Conservation (phyloP, 192 early-diverging fungal species). For the Podochytrium sp. region DNA sequence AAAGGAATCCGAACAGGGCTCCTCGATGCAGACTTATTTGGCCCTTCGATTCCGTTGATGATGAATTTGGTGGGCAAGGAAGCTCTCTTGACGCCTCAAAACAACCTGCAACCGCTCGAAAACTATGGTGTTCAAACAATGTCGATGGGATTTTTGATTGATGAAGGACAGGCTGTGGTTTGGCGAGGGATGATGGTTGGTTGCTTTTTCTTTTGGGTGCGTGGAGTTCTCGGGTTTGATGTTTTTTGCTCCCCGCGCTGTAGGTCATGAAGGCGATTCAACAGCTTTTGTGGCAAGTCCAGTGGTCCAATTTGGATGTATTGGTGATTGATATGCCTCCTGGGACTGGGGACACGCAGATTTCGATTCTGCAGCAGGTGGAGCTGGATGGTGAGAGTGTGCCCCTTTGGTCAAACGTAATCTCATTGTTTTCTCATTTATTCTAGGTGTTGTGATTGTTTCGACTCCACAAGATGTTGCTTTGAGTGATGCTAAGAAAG, state of each 20-base stretch:
- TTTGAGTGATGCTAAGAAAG: constrained; percentile 77
- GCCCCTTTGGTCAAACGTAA: not conserved
- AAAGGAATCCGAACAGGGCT: constrained; percentile 64
- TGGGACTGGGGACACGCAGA: constrained; percentile 88
- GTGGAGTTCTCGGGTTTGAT: not conserved
- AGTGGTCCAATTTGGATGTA: constrained; percentile 77
- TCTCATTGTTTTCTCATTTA: not conserved
- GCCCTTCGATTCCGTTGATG: constrained; percentile 83
- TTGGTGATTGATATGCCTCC: constrained; percentile 91
- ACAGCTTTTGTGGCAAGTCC: constrained; percentile 81
- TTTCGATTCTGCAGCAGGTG: constrained; percentile 83
- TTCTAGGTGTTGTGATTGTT: constrained; percentile 79
- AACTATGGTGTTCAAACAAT: constrained; percentile 91
- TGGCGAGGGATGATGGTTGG: constrained; percentile 89
- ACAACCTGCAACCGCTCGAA: constrained; percentile 67
- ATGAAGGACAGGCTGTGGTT: constrained; percentile 73
- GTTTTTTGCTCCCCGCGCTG: too few relatives aligned
- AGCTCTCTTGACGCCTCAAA: constrained; percentile 57
- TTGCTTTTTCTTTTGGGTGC: not conserved
- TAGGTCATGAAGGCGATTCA: constrained; percentile 88
- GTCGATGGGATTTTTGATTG: constrained; percentile 90
- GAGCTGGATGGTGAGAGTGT: constrained; percentile 56
- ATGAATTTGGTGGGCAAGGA: constrained; percentile 83
- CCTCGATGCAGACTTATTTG: constrained; percentile 92
- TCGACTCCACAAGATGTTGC: constrained; percentile 93